These are phyloP conservation scores for Cotoneaster glaucophyllus DNA, from an alignment of 306 rosid species.

Conservation along the genomic window DNA sequence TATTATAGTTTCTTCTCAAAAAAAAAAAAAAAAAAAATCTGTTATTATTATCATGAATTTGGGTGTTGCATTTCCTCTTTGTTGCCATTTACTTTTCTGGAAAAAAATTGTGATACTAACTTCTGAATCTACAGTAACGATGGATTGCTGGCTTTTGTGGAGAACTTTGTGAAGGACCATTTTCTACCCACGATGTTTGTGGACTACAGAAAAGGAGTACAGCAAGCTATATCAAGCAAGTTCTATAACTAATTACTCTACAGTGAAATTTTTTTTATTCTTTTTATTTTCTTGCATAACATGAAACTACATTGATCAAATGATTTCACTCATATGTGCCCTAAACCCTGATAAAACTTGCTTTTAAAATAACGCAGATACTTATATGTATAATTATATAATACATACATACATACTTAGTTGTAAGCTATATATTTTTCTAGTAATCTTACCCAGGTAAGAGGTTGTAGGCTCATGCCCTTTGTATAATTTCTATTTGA, in stretches of 20 bases:
- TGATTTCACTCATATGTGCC: neutral
- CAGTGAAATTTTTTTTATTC: neutral
- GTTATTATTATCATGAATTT: neutral
- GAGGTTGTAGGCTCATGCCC: neutral
- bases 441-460: neutral
- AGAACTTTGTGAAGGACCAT: conserved; percentile 97
- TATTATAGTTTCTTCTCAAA: no score
- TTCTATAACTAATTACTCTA: conserved; percentile 30
- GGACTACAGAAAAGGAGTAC: conserved; percentile 97
- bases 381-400: neutral
- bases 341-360: neutral
- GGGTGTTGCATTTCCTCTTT: neutral
- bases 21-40: no score
- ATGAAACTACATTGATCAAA: neutral
- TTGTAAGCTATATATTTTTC: neutral
- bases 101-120: conserved; percentile 14
- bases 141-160: conserved; percentile 91
- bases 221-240: conserved; percentile 99
- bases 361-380: neutral
- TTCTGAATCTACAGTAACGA: conserved; percentile 76
- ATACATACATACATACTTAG: neutral
- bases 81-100: neutral
- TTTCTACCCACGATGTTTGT: conserved; percentile 96
- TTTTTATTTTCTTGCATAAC: neutral
- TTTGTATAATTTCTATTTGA: neutral